A percentile compares a stretch with the other conserved stretches of the same genome.
Evolutionary conservation across 805 yeast species (phyloP).

Genomic region (Candida pini): DNA sequence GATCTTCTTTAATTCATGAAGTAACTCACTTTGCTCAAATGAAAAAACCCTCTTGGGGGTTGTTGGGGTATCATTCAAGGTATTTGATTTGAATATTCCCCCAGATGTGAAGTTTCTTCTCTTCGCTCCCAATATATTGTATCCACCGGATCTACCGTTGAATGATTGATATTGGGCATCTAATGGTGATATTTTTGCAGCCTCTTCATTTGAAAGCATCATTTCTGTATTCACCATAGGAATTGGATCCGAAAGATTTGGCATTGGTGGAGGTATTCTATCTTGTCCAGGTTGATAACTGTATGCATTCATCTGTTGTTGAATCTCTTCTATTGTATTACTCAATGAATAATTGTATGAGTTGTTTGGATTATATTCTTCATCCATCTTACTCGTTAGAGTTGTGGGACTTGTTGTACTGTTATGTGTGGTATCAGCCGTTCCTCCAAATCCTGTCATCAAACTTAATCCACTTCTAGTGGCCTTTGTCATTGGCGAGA

Average conservation of each 20-base stretch:
- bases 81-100: no score
- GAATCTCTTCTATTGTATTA: slow-evolving; percentile 29
- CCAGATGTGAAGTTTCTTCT: slow-evolving; percentile 15
- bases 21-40: slow-evolving; percentile 47
- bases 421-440: slow-evolving; percentile 1
- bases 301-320: slow-evolving; percentile 22
- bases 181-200: no score
- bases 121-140: no score
- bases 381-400: slow-evolving; percentile 10
- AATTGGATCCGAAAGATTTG: slow-evolving; percentile 3
- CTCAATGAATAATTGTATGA: slow-evolving; percentile 27
- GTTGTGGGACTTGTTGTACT: neutral
- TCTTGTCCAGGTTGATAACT: slow-evolving; percentile 4
- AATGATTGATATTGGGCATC: slow-evolving; percentile 9
- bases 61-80: neutral
- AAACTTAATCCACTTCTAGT: slow-evolving; percentile 14
- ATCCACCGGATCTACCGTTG: no score
- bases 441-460: slow-evolving; percentile 6
- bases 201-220: no score
- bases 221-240: no score
- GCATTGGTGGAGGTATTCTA: slow-evolving; percentile 3
- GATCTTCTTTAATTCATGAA: slow-evolving; percentile 43
- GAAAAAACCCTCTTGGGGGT: slow-evolving; percentile 34
- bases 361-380: slow-evolving; percentile 27
- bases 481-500: slow-evolving; percentile 14